Evolutionary conservation across 805 yeast genomes (phyloP).

Genomic region (Candida ficus): DNA sequence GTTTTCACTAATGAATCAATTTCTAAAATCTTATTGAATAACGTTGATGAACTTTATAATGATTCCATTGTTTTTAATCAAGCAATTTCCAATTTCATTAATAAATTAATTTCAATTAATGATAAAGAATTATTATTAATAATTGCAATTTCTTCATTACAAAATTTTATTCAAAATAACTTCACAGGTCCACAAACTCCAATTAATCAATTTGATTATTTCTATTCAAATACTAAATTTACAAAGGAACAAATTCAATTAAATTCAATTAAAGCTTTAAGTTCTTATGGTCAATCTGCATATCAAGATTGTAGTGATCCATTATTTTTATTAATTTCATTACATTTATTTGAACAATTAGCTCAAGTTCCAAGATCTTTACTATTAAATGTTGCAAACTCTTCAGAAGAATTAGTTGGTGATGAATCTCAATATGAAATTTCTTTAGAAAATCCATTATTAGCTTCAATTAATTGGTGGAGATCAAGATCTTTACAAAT

Average conservation of each 20-base stretch:
- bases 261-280: conserved; percentile 34
- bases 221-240: conserved; percentile 15
- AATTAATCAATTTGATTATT: conserved; percentile 28
- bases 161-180: conserved; percentile 68
- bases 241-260: conserved; percentile 15
- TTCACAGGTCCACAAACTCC: conserved; percentile 76
- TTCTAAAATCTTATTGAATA: not conserved
- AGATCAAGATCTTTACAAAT: conserved; percentile 61
- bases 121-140: conserved; percentile 12
- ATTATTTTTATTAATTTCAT: conserved; percentile 37
- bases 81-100: conserved; percentile 4
- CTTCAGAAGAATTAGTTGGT: conserved; percentile 27
- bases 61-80: conserved; percentile 10
- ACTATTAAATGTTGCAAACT: conserved; percentile 19
- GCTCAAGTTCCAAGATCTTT: conserved; percentile 28
- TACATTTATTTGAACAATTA: conserved; percentile 39
- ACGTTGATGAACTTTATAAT: not conserved
- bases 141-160: conserved; percentile 52
- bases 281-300: conserved; percentile 64
- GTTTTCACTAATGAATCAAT: conserved; percentile 10
- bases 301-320: conserved; percentile 56
- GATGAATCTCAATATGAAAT: conserved; percentile 7
- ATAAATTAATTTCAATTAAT: not conserved
- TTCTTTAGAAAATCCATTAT: conserved; percentile 10
- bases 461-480: conserved; percentile 68